phyloP scores from a whole-genome alignment of 1,284 basidiomycete genomes.

The Fistulinella cinereoalba region DNA sequence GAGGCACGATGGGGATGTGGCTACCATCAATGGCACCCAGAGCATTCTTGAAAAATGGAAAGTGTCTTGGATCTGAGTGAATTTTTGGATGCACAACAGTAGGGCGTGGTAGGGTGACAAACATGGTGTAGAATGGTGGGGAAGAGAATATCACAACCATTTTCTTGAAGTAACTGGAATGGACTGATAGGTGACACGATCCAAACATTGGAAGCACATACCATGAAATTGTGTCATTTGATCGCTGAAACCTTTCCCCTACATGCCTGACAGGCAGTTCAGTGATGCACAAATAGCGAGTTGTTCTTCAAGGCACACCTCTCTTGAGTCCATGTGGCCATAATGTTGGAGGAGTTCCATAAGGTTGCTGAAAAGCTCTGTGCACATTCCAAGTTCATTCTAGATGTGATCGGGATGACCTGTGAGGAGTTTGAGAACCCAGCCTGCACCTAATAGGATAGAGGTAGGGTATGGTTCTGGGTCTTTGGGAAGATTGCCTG shows the following conservation, averaged over 20 bases:
- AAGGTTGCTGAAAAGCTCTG: background rate
- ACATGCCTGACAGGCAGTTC: conserved; percentile 1
- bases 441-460: background rate
- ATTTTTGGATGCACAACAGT: background rate
- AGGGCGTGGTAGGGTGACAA: background rate
- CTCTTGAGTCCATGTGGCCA: background rate
- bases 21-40: conserved; percentile 7
- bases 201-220: background rate
- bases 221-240: conserved; percentile 17
- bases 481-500: background rate
- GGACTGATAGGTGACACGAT: background rate
- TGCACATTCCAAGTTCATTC: background rate
- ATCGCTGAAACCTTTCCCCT: conserved; percentile 20
- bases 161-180: conserved; percentile 3
- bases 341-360: background rate
- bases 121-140: background rate
- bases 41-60: background rate
- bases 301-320: conserved; percentile 5
- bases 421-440: background rate
- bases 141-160: background rate
- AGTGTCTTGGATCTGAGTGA: background rate
- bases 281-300: conserved; percentile 12
- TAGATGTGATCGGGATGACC: background rate
- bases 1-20: conserved; percentile 1
- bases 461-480: background rate